Percentiles rank a stretch among this genome's conserved stretches.
These are phyloP conservation scores for Hypsizygus ulmarius DNA, from an alignment of 1,284 basidiomycete genomes.

Conservation along the genomic window DNA sequence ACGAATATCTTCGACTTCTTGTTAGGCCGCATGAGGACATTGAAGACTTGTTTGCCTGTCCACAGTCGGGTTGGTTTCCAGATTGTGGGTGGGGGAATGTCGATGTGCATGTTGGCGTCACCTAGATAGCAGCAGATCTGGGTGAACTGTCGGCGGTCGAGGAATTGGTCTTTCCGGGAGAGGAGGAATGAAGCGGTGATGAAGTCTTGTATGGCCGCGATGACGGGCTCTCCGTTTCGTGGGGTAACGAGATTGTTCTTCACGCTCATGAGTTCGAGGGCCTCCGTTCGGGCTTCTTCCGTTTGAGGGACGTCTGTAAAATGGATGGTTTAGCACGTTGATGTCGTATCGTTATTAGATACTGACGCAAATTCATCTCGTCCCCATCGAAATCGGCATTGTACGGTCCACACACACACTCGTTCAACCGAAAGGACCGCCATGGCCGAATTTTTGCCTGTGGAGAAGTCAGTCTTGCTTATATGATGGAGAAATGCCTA, in stretches of 20 bases:
- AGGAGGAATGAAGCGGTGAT: conserved; percentile 97
- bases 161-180: conserved; percentile 90
- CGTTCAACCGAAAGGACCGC: conserved; percentile 97
- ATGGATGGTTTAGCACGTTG: conserved; percentile 1
- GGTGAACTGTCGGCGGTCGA: conserved; percentile 92
- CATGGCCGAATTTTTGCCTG: conserved; percentile 92
- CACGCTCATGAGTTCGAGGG: conserved; percentile 96
- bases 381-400: conserved; percentile 99
- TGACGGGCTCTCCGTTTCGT: conserved; percentile 97
- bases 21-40: conserved; percentile 95
- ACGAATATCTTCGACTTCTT: conserved; percentile 81
- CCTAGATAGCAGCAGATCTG: conserved; percentile 96
- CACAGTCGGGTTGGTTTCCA: conserved; percentile 92
- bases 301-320: conserved; percentile 93
- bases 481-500: not conserved
- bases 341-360: not conserved
- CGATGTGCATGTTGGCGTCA: conserved; percentile 90
- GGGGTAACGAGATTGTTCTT: conserved; percentile 98
- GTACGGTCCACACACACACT: conserved; percentile 99
- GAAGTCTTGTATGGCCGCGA: conserved; percentile 98
- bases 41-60: conserved; percentile 99
- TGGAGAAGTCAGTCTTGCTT: not conserved
- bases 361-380: conserved; percentile 98
- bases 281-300: conserved; percentile 97
- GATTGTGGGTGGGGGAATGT: conserved; percentile 93